Evolutionary conservation across 2,329 filamentous ascomycete genomes (phyloP).

Genomic region (Dactylellina sp.): DNA sequence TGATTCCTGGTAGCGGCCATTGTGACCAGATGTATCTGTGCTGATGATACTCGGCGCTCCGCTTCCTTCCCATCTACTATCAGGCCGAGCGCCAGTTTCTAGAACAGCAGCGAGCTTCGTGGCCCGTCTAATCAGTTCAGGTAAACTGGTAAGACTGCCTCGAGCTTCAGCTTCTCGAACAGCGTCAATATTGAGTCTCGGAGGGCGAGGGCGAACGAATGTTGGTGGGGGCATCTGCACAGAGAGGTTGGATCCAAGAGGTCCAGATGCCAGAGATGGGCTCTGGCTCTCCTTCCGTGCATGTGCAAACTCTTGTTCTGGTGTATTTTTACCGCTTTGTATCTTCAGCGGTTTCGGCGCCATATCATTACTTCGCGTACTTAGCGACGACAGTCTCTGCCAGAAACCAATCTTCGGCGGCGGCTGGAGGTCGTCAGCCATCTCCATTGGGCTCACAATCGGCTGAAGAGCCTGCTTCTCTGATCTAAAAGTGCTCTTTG

Average conservation of each 20-base stretch:
- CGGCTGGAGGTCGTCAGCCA: constrained; percentile 35
- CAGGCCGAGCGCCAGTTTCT: constrained; percentile 79
- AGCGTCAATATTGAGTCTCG: constrained; percentile 82
- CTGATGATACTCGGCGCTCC: constrained; percentile 57
- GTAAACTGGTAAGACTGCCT: constrained; percentile 89
- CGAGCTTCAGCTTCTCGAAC: constrained; percentile 83
- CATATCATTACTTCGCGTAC: constrained; percentile 31
- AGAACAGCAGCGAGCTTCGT: constrained; percentile 88
- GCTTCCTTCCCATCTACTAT: constrained; percentile 64
- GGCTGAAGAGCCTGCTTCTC: constrained; percentile 25
- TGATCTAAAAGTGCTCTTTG: constrained; percentile 35
- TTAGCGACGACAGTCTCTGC: constrained; percentile 46
- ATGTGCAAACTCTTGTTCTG: constrained; percentile 22
- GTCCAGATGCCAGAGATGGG: constrained; percentile 26
- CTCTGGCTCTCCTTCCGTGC: constrained; percentile 24
- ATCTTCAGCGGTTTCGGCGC: constrained; percentile 32
- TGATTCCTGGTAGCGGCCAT: constrained; percentile 67
- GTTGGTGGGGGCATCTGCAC: constrained; percentile 26
- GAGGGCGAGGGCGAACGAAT: constrained; percentile 67
- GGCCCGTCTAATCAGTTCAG: constrained; percentile 88
- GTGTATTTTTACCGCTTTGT: constrained; percentile 33
- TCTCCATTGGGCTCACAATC: constrained; percentile 33
- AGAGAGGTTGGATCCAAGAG: constrained; percentile 20
- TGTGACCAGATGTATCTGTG: constrained; percentile 60
- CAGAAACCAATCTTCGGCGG: constrained; percentile 50